Base-by-base conservation (phyloP, 345 rosid species). In the Brassica nigra region DNA sequence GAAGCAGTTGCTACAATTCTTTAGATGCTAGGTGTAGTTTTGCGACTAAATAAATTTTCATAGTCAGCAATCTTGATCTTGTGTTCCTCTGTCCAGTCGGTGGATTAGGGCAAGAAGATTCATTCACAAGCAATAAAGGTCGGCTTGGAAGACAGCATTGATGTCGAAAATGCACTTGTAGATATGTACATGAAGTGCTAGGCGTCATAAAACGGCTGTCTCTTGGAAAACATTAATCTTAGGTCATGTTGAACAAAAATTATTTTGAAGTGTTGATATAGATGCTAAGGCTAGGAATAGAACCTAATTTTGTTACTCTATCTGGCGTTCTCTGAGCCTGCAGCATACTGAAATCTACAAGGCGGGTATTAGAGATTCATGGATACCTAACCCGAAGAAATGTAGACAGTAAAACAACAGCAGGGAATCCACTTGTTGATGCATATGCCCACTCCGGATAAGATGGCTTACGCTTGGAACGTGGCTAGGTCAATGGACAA, bases 161-260 rank as follows among this genome's bases (percentile, higher is more conserved):
- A 90, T 47, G 82, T 88, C 12, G 90, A 93, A 68, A 92, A 92
- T 78, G 83, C 90, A 6, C 90, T 92, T 78, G 68, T 88, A 55
- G 88, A 88, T 78, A 88, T 90, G 90, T 92, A 92, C 67, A 85
- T 85, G 84, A 90, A 89, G 76, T 90, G 90, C 66, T 87, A 89
- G 1, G 18, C 64, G n/a, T 62, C 29, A 2, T 65, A 82, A 36
- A 85, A 90, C 73, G 85, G 87, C 70, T 8, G 62, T 92, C 68
- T 89, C 97, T 63, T 90, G 95, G 95, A 89, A 95, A 42, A 83
- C 91, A 27, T 81, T 90, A 84, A 85, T 88, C 76, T 83, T 87
- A 3, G 93, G 95, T 70, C 79, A 88, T 77, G 76, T 76, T 6
- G 77, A 69, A 36, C 67, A 47, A 62, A 83, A 83, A 87, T 78